Evolutionary conservation across 2,329 filamentous ascomycete genomes (phyloP).

Genomic region (Claviceps quebecensis): DNA sequence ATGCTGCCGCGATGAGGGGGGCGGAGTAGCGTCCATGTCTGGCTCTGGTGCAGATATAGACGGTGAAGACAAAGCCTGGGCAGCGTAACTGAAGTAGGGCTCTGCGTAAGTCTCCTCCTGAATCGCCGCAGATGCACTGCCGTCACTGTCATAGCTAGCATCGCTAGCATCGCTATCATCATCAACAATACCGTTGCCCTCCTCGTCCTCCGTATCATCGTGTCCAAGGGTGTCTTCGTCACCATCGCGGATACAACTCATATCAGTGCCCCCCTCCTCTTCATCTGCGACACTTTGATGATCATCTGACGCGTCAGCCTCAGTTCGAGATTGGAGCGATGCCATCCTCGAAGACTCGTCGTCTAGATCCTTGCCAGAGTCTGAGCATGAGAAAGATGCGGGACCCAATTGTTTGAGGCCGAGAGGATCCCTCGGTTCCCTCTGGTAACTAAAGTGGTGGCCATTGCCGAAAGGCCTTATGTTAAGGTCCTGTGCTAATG

Average conservation of each 20-base stretch:
- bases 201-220: background rate
- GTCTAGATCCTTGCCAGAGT: slow-evolving; percentile 10
- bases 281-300: background rate
- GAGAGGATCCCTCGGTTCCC: slow-evolving; percentile 16
- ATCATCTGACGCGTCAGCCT: slow-evolving; percentile 1
- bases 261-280: background rate
- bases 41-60: background rate
- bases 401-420: slow-evolving; percentile 23
- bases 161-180: background rate
- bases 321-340: background rate
- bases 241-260: background rate
- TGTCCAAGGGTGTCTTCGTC: background rate
- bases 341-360: slow-evolving; percentile 5
- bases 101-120: background rate
- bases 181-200: background rate
- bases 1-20: slow-evolving; percentile 1
- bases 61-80: background rate
- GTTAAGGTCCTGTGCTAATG: slow-evolving; percentile 22
- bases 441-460: slow-evolving; percentile 28
- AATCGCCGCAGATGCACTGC: background rate
- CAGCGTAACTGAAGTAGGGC: background rate
- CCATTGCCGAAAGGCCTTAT: slow-evolving; percentile 29
- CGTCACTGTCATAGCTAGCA: background rate
- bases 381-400: slow-evolving; percentile 19
- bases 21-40: slow-evolving; percentile 1